Base-by-base conservation (phyloP, 2,329 filamentous ascomycete species). In the Trichophyton rubrum region DNA sequence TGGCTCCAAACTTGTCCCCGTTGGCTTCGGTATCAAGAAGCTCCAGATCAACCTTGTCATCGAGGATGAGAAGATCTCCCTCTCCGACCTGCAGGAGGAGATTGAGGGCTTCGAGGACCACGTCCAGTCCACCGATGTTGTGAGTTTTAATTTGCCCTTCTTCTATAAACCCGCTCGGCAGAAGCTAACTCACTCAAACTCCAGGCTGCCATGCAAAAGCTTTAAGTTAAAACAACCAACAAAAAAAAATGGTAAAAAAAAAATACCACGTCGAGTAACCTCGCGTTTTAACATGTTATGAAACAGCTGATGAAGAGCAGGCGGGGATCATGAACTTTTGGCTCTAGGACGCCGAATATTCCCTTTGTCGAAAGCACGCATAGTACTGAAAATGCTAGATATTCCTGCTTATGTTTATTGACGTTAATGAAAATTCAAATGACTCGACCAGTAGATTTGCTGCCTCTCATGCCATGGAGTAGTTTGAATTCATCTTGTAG, bases 21-120 rank as follows among this genome's bases (percentile, higher is more conserved):
- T 99, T 70, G 92, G 91, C 72, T 99, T 89, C 83, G 93, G 93
- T 82, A 95, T 99, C 82, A 93, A 89, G 84, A 97, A 97, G 85
- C 86, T 99, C 66, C 92, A 97, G 84, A 95, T 99, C 82, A 97
- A 89, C 86, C 79, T 97, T 69, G 90, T 97, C 70, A 81, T 97
- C 67, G 93, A 97, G 82, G 93, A 99, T 75, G 92, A 97, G 68
- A 96, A 96, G 85, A 77, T 99, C 73, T 91, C 89, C 67, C 76
- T 89, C 66, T 84, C 87, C 69, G 92, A 96, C 65, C 86, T 99
- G 68, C 85, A 96, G 82, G 85, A 89, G 74, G 72, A 88, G 80
- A 95, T 97, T 71, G 83, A 84, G 72, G 89, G 83, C 68, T 83
- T 91, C 70, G 93, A 97, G 81, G 93, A 99, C 75, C 87, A 89